Evolutionary conservation across 2,329 filamentous ascomycete species (phyloP).

Genomic region (Trichoderma endophyticum): DNA sequence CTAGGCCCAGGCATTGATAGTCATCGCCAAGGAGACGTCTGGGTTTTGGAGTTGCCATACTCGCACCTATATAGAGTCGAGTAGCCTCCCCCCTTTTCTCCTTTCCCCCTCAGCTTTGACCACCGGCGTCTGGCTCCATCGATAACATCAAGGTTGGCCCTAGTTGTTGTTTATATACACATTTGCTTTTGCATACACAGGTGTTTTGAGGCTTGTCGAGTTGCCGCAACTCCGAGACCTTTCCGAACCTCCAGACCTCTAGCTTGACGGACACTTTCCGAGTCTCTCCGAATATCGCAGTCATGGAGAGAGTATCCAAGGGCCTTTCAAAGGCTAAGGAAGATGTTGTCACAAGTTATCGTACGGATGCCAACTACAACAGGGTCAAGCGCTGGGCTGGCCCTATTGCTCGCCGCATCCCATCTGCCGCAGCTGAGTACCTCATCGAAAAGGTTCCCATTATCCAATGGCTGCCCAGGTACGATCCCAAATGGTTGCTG

Average conservation of each 20-base stretch:
- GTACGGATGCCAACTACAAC: constrained; percentile 30
- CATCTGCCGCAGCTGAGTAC: constrained; percentile 54
- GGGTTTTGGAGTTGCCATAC: not conserved
- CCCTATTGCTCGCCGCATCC: constrained; percentile 36
- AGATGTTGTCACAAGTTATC: constrained; percentile 22
- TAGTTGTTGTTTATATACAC: not conserved
- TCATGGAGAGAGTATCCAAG: constrained; percentile 22
- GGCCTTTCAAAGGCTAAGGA: constrained; percentile 22
- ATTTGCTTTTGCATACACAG: not conserved
- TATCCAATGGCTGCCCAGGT: constrained; percentile 60
- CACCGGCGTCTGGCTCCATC: not conserved
- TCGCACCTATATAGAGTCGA: constrained; percentile 13
- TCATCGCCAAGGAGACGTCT: constrained; percentile 1
- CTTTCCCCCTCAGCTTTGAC: not conserved
- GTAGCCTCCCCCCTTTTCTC: not conserved
- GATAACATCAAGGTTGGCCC: not conserved
- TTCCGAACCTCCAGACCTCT: constrained; percentile 9
- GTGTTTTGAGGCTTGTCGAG: constrained; percentile 1
- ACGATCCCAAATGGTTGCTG: constrained; percentile 58
- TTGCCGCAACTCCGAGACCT: constrained; percentile 14
- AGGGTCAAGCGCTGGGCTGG: constrained; percentile 26
- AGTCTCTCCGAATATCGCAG: not conserved
- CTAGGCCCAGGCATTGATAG: not conserved
- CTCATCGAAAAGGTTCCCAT: constrained; percentile 59
- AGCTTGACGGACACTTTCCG: constrained; percentile 2